Evolutionary conservation across 306 rosid genomes (phyloP), one percentile per base, ranked within the genome.

Genomic region (Citrullus amarus): DNA sequence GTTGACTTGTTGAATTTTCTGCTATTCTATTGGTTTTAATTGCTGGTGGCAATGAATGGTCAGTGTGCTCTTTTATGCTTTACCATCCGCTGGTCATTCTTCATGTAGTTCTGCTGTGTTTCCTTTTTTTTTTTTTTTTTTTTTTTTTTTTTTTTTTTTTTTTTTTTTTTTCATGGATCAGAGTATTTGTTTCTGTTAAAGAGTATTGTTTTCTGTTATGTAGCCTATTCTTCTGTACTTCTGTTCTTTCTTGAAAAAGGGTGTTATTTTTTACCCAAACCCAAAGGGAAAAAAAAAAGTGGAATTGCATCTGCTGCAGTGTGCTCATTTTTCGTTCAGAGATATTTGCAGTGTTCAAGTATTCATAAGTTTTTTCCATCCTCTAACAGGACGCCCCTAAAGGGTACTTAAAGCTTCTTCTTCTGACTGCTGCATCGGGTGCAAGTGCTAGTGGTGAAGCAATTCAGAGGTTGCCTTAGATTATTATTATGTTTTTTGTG

Each of bases 391-490:
- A 96, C 81, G 91, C 99, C 76, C 79, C 98, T 75, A 96, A 89
- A 85, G 96, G 96, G 72, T 96, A 96, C 88, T 89, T 96, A 83
- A 96, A 93, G 85, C 99, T 96, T 79, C 88, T 96, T 79, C 84
- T 93, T 86, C 98, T 91, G 80, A 93, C 99, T 30, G 98, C 93
- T 72, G 92, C 91, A 82, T 96, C 99, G 1, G 94, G 96, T 81
- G 97, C 90, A 61, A 88, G 97, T 82, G 86, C 82, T 86, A 88
- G 83, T 28, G 91, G 97, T 66, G 98, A 90, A 88, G 96, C 93
- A 78, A 96, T 96, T 85, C 97, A 96, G 83, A 96, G 99, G 99
- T 96, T 59, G 63, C 60, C 65, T 48, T 32, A 38, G 10, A 63
- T 60, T 58, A 70, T 80, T 69, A 32, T 66, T 20, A 46, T 80